Percentiles rank a stretch among this genome's conserved stretches.
Conservation (phyloP, 805 yeast species). For the Saccharomycopsis oosterbeekiorum region DNA sequence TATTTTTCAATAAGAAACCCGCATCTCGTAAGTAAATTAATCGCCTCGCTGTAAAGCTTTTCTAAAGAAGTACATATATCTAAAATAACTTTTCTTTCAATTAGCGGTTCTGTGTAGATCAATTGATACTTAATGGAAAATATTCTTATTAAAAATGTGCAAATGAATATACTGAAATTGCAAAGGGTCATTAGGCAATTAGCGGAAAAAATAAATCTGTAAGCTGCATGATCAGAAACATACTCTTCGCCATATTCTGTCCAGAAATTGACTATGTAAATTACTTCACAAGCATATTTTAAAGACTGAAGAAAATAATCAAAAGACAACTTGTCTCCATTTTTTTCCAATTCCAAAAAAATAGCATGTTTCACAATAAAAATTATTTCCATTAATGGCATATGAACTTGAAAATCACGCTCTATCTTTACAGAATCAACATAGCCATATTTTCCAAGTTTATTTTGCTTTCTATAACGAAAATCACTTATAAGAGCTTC, state of each 20-base stretch:
- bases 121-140: slow-evolving; percentile 7
- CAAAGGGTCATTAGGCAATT: not conserved
- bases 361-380: slow-evolving; percentile 11
- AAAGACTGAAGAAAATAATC: slow-evolving; percentile 1
- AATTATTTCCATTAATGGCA: slow-evolving; percentile 5
- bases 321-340: not conserved
- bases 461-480: not conserved
- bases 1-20: not conserved
- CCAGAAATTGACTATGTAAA: slow-evolving; percentile 10
- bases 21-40: not conserved
- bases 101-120: not conserved
- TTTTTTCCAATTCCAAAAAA: slow-evolving; percentile 10
- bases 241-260: slow-evolving; percentile 6
- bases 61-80: not conserved
- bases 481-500: slow-evolving; percentile 4
- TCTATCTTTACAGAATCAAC: not conserved
- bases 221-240: slow-evolving; percentile 6
- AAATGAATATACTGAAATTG: slow-evolving; percentile 6
- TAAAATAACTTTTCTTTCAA: not conserved
- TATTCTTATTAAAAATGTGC: slow-evolving; percentile 7
- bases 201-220: slow-evolving; percentile 7
- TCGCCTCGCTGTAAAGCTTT: not conserved
- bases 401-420: not conserved
- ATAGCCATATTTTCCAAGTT: slow-evolving; percentile 6
- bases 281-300: not conserved